Percentiles rank a stretch among this genome's conserved stretches.
These are phyloP conservation scores for Phytophthora idaei DNA, from an alignment of 352 stramenopile genomes.

Conservation along the genomic window DNA sequence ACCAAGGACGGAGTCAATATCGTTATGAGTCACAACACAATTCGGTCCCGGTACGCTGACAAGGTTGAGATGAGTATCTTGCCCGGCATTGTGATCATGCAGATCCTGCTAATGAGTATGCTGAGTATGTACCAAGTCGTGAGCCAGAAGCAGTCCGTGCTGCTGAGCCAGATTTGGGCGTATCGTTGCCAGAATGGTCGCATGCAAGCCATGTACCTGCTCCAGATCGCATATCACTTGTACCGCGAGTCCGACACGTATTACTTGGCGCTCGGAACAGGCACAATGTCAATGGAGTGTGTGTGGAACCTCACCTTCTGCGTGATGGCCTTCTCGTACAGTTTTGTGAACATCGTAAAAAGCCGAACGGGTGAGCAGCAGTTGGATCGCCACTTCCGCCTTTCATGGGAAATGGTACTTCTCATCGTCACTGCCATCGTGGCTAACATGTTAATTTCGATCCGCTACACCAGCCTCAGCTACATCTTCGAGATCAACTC, in stretches of 20 bases:
- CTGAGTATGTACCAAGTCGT: slow-evolving; percentile 46
- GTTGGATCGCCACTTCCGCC: slow-evolving; percentile 39
- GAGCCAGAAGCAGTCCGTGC: slow-evolving; percentile 38
- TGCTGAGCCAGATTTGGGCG: slow-evolving; percentile 46
- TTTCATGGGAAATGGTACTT: slow-evolving; percentile 44
- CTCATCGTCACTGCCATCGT: slow-evolving; percentile 37
- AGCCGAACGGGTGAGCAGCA: slow-evolving; percentile 39
- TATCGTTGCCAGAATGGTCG: slow-evolving; percentile 45
- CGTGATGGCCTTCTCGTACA: slow-evolving; percentile 42
- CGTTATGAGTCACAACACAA: slow-evolving; percentile 30
- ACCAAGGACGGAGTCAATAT: slow-evolving; percentile 19
- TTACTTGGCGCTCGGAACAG: slow-evolving; percentile 39
- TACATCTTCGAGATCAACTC: slow-evolving; percentile 39
- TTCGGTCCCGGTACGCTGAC: slow-evolving; percentile 34
- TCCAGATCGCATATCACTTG: slow-evolving; percentile 44
- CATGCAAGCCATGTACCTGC: slow-evolving; percentile 43
- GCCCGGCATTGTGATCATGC: slow-evolving; percentile 40
- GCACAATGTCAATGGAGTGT: slow-evolving; percentile 43
- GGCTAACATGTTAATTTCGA: slow-evolving; percentile 31
- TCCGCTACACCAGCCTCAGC: slow-evolving; percentile 35
- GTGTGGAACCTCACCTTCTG: slow-evolving; percentile 50
- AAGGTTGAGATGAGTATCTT: slow-evolving; percentile 41
- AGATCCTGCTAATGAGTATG: slow-evolving; percentile 41
- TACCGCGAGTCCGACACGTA: slow-evolving; percentile 40
- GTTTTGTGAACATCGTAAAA: slow-evolving; percentile 43